phyloP scores from a whole-genome alignment of 1,284 basidiomycete genomes.

The Leccinum fuscescens region DNA sequence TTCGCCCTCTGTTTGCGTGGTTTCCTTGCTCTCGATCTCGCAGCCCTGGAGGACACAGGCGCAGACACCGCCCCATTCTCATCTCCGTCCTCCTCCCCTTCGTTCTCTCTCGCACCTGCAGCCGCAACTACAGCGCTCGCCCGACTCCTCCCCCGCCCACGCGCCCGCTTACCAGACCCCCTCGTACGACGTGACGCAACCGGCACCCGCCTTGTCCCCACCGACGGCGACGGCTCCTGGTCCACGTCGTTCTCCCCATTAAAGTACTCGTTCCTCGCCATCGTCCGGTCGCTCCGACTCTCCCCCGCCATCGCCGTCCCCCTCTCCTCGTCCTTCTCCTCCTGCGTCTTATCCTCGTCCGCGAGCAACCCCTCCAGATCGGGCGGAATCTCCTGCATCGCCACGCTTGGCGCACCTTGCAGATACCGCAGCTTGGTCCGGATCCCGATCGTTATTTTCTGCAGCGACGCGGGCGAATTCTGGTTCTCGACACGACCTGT shows the following conservation, averaged over 20 bases:
- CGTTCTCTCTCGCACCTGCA: conserved; percentile 20
- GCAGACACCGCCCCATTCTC: conserved; percentile 16
- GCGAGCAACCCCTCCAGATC: conserved; percentile 80
- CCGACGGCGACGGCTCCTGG: conserved; percentile 34
- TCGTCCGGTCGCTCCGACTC: conserved; percentile 48
- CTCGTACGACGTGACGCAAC: conserved; percentile 29
- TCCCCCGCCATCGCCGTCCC: conserved; percentile 61
- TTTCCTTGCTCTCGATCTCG: conserved; percentile 20
- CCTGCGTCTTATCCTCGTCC: conserved; percentile 69
- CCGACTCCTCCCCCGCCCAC: conserved; percentile 32
- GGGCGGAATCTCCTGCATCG: conserved; percentile 95
- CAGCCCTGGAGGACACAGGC: conserved; percentile 1
- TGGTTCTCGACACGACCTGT: conserved; percentile 91
- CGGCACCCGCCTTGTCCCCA: conserved; percentile 16
- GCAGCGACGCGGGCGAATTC: conserved; percentile 80
- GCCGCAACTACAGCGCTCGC: conserved; percentile 6
- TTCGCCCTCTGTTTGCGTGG: conserved; percentile 31
- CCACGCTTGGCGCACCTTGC: conserved; percentile 93
- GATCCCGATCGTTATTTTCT: conserved; percentile 83
- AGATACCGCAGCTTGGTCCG: conserved; percentile 92
- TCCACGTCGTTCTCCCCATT: conserved; percentile 73
- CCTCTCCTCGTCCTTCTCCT: conserved; percentile 70
- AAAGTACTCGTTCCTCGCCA: conserved; percentile 65
- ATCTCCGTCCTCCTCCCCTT: conserved; percentile 23
- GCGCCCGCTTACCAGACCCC: conserved; percentile 26